These are phyloP conservation scores for Fusarium floridanum DNA, from an alignment of 2,329 filamentous ascomycete species.

Conservation along the genomic window DNA sequence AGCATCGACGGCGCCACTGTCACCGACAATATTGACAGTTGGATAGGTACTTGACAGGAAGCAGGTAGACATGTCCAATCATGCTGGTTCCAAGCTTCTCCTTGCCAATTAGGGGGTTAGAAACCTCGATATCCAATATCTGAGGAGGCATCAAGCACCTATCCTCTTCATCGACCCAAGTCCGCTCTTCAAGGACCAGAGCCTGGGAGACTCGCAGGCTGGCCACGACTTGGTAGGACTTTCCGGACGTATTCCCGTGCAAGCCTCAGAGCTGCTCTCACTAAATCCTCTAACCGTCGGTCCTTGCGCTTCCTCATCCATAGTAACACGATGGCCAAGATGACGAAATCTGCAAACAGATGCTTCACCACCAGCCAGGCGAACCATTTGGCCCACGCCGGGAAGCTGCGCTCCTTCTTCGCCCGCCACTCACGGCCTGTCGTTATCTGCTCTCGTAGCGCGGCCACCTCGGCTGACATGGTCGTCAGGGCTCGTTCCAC, in stretches of 20 bases:
- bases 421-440: slow-evolving; percentile 78
- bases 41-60: not conserved
- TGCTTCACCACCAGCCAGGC: slow-evolving; percentile 80
- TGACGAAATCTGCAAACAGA: slow-evolving; percentile 76
- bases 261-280: slow-evolving; percentile 72
- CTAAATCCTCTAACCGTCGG: slow-evolving; percentile 78
- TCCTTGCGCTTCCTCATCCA: slow-evolving; percentile 82
- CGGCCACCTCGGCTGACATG: slow-evolving; percentile 92
- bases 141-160: not conserved
- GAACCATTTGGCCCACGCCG: slow-evolving; percentile 78
- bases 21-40: not conserved
- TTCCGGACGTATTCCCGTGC: slow-evolving; percentile 70
- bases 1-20: not conserved
- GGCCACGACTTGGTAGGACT: slow-evolving; percentile 59
- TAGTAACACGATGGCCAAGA: slow-evolving; percentile 74
- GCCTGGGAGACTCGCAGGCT: not conserved
- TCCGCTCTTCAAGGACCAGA: not conserved
- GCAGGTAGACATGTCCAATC: not conserved
- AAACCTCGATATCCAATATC: not conserved
- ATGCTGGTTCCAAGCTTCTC: not conserved
- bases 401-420: slow-evolving; percentile 72
- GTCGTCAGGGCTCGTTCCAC: slow-evolving; percentile 89
- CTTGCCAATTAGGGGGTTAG: not conserved
- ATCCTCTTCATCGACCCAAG: not conserved
- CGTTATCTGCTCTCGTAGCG: slow-evolving; percentile 90